Evolutionary conservation across 495 filamentous ascomycete genomes (phyloP), one percentile per base, ranked within the genome.

Genomic region (Neurospora intermedia): DNA sequence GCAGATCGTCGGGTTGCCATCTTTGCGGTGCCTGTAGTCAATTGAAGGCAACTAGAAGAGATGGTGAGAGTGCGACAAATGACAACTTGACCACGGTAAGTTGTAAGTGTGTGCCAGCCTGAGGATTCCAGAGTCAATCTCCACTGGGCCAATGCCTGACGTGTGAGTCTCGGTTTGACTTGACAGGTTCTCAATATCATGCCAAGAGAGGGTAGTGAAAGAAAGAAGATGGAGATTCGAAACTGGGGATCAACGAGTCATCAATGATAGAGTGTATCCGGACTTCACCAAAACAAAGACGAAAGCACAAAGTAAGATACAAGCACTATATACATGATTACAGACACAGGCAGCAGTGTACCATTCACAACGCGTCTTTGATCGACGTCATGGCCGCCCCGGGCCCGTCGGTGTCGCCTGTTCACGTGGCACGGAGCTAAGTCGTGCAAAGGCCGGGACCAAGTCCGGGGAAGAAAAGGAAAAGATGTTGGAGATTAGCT

Each of bases 1-100:
- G 87, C 83, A 20, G 89, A 91, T 71, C 88, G 84, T 72, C 90
- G 84, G 39, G 87, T 82, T 70, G 88, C 82, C 88, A 91, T 89
- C 43, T 69, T 79, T 40, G 4, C n/a, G 13, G 43, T 9, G 20
- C 11, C 15, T 46, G 43, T 70, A 15, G 23, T 20, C 27, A 40
- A 41, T 46, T 23, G 5, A 20, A 48, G 40, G 35, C 39, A 23
- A 13, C 3, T 43, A n/a, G 6, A 15, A 0, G 38, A 54, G 59
- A 42, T 27, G 13, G 18, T 11, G 42, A 41, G 27, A 13, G 35
- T 31, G 70, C 54, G 43, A 71, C 20, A 13, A 71, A 13, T 39
- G 31, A 5, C 18, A 2, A 6, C 27, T 35, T n/a, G 41, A 15
- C 46, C 10, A 54, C 1, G 5, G 18, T 31, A 31, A 23, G 27